Percentiles rank a stretch among this genome's conserved stretches.
Evolutionary conservation across 768 basidiomycete species (phyloP).

Genomic region (Suillus alpinus): DNA sequence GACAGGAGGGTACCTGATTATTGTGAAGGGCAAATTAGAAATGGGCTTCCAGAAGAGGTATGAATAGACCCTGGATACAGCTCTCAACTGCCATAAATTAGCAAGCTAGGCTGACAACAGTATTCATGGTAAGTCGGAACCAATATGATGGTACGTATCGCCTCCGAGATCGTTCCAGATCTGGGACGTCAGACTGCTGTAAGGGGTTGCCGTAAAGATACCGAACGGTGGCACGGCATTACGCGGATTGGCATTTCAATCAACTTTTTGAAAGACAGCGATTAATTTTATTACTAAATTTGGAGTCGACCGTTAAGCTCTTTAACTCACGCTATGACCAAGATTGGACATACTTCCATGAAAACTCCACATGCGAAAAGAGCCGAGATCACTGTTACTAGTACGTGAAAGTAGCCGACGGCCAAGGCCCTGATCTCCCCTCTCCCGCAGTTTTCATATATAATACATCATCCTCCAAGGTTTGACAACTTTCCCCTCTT

Average conservation of each 20-base stretch:
- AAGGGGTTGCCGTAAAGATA: conserved; percentile 26
- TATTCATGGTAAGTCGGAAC: conserved; percentile 27
- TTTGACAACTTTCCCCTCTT: conserved; percentile 47
- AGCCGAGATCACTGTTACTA: conserved; percentile 4
- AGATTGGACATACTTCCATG: conserved; percentile 36
- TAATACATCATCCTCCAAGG: conserved; percentile 48
- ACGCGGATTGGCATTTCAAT: conserved; percentile 20
- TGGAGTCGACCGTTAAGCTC: conserved; percentile 39
- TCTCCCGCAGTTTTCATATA: conserved; percentile 48
- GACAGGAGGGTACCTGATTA: conserved; percentile 1
- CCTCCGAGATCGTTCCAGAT: conserved; percentile 30
- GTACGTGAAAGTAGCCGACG: conserved; percentile 36
- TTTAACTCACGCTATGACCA: conserved; percentile 35
- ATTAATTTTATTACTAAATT: neutral
- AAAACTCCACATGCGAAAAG: conserved; percentile 26
- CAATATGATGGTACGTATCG: conserved; percentile 30
- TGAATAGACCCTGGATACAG: conserved; percentile 33
- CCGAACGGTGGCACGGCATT: conserved; percentile 28
- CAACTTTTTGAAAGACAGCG: conserved; percentile 21
- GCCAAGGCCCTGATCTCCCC: conserved; percentile 42
- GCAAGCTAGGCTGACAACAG: conserved; percentile 26
- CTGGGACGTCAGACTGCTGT: conserved; percentile 4
- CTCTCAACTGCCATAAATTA: conserved; percentile 25
- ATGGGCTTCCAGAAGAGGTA: conserved; percentile 23
- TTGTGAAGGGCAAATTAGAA: conserved; percentile 8